These are phyloP conservation scores for Aspergillus sp. DNA, from an alignment of 2,329 filamentous ascomycete genomes.

Conservation along the genomic window DNA sequence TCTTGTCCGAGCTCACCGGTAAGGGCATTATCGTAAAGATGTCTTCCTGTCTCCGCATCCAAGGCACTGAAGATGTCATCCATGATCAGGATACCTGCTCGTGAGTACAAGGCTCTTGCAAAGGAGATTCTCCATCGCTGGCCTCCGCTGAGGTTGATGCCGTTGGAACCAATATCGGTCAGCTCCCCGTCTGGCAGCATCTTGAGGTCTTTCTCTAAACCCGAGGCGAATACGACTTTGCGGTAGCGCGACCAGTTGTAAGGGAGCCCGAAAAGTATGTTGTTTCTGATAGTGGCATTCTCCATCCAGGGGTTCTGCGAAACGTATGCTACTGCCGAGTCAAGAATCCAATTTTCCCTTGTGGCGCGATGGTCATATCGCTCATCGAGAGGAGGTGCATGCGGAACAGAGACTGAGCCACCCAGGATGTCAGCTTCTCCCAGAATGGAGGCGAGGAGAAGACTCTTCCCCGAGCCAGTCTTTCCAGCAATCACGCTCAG, in stretches of 20 bases:
- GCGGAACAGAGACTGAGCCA: constrained; percentile 56
- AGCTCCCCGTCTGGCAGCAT: constrained; percentile 74
- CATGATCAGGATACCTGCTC: constrained; percentile 71
- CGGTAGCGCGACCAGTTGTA: constrained; percentile 66
- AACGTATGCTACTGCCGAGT: constrained; percentile 69
- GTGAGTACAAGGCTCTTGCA: constrained; percentile 74
- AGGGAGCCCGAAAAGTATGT: constrained; percentile 74
- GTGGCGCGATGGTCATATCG: constrained; percentile 65
- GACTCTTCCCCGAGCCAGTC: constrained; percentile 73
- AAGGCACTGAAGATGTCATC: constrained; percentile 83
- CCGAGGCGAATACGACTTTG: constrained; percentile 69
- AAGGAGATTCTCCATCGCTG: constrained; percentile 81
- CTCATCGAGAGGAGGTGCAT: constrained; percentile 50
- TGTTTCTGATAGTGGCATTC: constrained; percentile 74
- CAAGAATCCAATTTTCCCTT: constrained; percentile 65
- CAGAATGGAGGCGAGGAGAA: constrained; percentile 69
- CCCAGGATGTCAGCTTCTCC: constrained; percentile 69
- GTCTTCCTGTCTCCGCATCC: constrained; percentile 75
- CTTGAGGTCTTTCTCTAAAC: constrained; percentile 70
- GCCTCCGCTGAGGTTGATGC: constrained; percentile 79
- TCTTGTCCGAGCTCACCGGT: constrained; percentile 66
- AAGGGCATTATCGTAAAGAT: constrained; percentile 74
- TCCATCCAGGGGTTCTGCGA: constrained; percentile 83
- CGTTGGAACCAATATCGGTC: constrained; percentile 81
- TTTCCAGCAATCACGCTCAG: constrained; percentile 74